Evolutionary conservation across 2,329 filamentous ascomycete genomes (phyloP).

Genomic region (Tricladium varicosporioides): DNA sequence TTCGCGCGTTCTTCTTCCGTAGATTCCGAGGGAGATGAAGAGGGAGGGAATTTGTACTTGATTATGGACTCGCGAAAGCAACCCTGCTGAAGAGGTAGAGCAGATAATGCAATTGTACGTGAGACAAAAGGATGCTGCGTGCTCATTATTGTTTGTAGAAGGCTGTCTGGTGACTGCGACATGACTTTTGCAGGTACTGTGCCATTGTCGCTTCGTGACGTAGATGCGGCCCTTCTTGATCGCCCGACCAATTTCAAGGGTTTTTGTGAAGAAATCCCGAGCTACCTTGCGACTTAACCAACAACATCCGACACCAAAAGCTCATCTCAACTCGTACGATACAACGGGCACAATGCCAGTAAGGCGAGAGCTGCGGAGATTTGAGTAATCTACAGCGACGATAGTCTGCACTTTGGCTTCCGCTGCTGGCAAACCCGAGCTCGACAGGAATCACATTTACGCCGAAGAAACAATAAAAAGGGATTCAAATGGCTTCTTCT

Average conservation of each 20-base stretch:
- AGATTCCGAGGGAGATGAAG: conserved; percentile 6
- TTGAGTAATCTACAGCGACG: no score
- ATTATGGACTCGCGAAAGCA: not conserved
- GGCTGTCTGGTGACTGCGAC: not conserved
- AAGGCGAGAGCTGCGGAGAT: no score
- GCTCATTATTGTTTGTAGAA: not conserved
- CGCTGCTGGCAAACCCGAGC: no score
- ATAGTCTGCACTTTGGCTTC: no score
- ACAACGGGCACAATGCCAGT: no score
- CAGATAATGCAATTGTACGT: not conserved
- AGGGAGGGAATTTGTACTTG: not conserved
- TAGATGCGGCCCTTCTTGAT: not conserved
- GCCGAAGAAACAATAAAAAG: no score
- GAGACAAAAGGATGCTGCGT: not conserved
- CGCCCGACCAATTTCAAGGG: not conserved
- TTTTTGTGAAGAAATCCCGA: not conserved
- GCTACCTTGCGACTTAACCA: no score
- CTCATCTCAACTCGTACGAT: no score
- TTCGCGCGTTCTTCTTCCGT: conserved; percentile 18
- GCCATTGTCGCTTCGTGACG: not conserved
- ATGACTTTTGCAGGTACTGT: not conserved
- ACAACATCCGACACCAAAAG: no score
- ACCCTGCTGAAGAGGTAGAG: not conserved
- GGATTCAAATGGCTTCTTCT: not conserved
- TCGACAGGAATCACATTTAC: no score